Evolutionary conservation across 2,329 filamentous ascomycete genomes (phyloP).

Genomic region (Colletotrichum godetiae): DNA sequence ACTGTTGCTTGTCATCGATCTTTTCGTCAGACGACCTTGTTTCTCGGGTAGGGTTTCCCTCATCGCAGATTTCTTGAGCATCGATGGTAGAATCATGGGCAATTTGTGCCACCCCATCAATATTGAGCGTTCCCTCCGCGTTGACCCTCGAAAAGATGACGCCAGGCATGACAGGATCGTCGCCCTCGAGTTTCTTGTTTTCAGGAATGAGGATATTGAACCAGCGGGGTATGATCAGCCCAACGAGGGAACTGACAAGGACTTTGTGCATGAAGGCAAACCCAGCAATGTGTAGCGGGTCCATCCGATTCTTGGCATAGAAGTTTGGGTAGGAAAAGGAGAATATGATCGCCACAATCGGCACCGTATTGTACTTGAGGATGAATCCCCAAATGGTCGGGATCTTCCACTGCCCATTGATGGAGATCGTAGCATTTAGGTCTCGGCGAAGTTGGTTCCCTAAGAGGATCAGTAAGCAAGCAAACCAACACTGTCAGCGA

Average conservation of each 20-base stretch:
- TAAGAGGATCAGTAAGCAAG: background rate
- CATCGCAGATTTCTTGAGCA: background rate
- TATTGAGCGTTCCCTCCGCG: background rate
- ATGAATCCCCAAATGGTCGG: conserved; percentile 35
- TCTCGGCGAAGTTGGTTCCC: conserved; percentile 32
- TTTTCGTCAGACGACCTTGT: background rate
- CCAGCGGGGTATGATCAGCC: conserved; percentile 35
- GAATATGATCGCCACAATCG: conserved; percentile 37
- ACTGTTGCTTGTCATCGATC: background rate
- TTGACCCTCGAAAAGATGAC: conserved; percentile 30
- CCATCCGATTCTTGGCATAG: conserved; percentile 28
- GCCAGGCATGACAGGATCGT: conserved; percentile 14
- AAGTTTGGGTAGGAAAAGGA: conserved; percentile 38
- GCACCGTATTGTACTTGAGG: conserved; percentile 38
- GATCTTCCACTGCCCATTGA: conserved; percentile 30
- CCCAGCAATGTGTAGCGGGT: conserved; percentile 37
- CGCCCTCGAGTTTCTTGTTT: background rate
- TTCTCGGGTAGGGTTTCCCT: background rate
- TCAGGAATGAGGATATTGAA: conserved; percentile 36
- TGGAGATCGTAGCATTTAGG: conserved; percentile 25
- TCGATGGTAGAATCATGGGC: background rate
- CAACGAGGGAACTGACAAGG: conserved; percentile 22
- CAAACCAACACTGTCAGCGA: too few species aligned
- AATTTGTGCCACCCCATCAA: conserved; percentile 9
- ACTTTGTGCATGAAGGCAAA: conserved; percentile 36